These are phyloP conservation scores for Bathelium albidoporum DNA, from an alignment of 495 filamentous ascomycete species.

Conservation along the genomic window DNA sequence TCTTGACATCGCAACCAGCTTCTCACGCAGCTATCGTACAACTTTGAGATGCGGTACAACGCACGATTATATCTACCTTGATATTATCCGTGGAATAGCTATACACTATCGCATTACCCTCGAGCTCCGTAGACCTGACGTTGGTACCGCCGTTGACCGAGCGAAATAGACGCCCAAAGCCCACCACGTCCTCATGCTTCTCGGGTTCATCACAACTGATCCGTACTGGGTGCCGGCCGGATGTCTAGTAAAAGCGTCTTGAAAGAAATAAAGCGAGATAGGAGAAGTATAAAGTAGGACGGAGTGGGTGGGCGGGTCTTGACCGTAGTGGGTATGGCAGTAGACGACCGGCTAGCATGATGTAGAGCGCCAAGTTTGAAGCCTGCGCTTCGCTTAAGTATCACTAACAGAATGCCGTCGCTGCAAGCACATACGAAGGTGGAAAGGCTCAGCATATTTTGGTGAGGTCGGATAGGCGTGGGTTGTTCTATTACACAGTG, in stretches of 20 bases:
- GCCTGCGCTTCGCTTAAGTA: not conserved
- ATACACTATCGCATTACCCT: not conserved
- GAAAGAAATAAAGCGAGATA: not conserved
- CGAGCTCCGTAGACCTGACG: not conserved
- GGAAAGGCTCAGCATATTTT: not conserved
- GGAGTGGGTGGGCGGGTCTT: not conserved
- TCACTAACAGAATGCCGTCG: not conserved
- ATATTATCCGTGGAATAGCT: not conserved
- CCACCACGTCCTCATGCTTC: not conserved
- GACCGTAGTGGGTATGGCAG: not conserved
- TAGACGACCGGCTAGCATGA: not conserved
- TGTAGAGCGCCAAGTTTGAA: not conserved
- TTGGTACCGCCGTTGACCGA: not conserved
- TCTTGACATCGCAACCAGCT: not conserved
- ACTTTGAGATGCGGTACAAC: not conserved
- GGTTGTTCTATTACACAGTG: not conserved
- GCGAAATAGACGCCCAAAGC: not conserved
- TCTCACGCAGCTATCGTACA: not conserved
- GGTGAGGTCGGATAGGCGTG: not conserved
- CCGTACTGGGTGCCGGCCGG: not conserved
- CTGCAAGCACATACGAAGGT: not conserved
- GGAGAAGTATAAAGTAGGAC: not conserved
- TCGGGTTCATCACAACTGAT: not conserved
- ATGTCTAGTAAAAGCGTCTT: not conserved
- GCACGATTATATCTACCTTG: not conserved